Base-by-base conservation (phyloP, 2,329 filamentous ascomycete genomes). In the Fusarium mundagurra region DNA sequence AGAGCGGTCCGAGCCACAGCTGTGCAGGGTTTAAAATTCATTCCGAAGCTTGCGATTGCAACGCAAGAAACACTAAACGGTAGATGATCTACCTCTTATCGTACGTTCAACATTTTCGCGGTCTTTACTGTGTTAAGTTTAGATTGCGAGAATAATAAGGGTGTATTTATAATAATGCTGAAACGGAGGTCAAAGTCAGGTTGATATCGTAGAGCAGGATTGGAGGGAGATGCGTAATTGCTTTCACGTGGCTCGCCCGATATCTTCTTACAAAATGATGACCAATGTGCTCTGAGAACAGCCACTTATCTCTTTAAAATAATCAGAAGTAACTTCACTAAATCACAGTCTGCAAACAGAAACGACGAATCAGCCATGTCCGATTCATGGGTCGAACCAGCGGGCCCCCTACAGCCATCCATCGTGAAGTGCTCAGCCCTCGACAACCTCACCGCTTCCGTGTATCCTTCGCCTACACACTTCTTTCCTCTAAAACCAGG, bases 361-460 rank as follows among this genome's bases (percentile, higher is more conserved):
- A 29, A 29, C 34, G 9, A 29, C 13, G 18, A 22, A 61, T 16
- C 45, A 61, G 13, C 34, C 11, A 61, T 60, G 45, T 18, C 47
- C 22, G 14, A 36, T 55, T 48, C 65, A 20, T 68, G 65, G 65
- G 61, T 68, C 51, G 51, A 60, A 39, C 65, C 65, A 29, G 65
- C 61, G 17, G 54, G 34, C 8, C 27, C 34, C 5, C 1, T 65
- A 33, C 45, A 38, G 11, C 27, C 65, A 14, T 27, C 22, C 33
- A 27, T 33, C 11, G 50, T 65, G 20, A 65, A 27, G 27, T 65
- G 45, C 24, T 68, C 65, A 27, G 54, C 65, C 14, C 36, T 68
- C 29, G 65, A 68, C 17, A 68, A 68, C 18, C 36, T 68, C 39
- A 68, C 65, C 13, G 65, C 61, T 14, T 48, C 65, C 5, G 65